Evolutionary conservation across 2,329 filamentous ascomycete species (phyloP), one percentile per base, ranked within the genome.

Genomic region (Penicillium palitans): DNA sequence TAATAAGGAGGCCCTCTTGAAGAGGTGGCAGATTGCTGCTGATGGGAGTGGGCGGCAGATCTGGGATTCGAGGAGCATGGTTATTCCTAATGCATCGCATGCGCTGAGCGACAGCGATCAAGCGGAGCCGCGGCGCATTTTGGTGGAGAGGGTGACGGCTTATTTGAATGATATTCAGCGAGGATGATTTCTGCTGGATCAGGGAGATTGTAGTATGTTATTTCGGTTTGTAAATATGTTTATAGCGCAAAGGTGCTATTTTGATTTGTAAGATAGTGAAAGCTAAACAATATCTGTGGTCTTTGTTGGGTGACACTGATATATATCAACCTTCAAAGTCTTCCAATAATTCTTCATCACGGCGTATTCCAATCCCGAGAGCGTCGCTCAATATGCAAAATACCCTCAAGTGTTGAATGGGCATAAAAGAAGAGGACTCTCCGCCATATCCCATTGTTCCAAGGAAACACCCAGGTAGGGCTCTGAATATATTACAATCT

Each of bases 61-160:
- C 35, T 83, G 80, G 80, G 75, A 81, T 67, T 59, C 67, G 44
- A 67, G 72, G 17, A 82, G 79, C 61, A 78, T 76, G 49, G 67
- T 81, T 25, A 77, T 83, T 55, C 76, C 78, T 0, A 72, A 71
- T 55, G 80, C 80, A 13, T 70, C 68, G 19, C 68, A 70, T 55
- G 65, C 66, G 7, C 40, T 69, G 17, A 70, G 68, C 60, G 67
- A 70, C 44, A 50, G 55, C 21, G 69, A 70, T 52, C 68, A 71
- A 48, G 77, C 79, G 33, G 77, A 74, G 65, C 76, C 21, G 76
- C 81, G 27, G 70, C 74, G 50, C 76, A 83, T 49, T 60, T 68
- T 87, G 55, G 76, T 83, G 12, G 67, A 70, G 46, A 79, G 81
- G 59, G 82, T 87, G 2, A 63, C 76, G 5, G 74, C 74, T 1